These are phyloP conservation scores for Aspergillus bridgeri DNA, from an alignment of 495 filamentous ascomycete genomes.

Conservation along the genomic window DNA sequence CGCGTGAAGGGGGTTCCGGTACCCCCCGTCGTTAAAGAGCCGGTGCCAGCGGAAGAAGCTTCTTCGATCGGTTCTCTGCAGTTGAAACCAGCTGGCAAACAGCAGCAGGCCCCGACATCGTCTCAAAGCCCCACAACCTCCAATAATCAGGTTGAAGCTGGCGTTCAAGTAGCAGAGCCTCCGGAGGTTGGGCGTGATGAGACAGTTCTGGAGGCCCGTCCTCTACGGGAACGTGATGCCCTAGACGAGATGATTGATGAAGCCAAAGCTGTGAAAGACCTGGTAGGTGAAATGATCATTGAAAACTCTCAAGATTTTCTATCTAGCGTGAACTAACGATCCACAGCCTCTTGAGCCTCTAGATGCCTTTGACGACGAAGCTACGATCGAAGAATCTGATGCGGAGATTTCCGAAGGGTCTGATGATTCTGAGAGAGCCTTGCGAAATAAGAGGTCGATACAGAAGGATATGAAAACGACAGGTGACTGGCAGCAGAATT, in stretches of 20 bases:
- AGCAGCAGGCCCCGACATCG: constrained; percentile 16
- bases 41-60: constrained; percentile 1
- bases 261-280: constrained; percentile 48
- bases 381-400: constrained; percentile 18
- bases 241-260: constrained; percentile 59
- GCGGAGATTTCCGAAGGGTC: constrained; percentile 17
- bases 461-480: constrained; percentile 10
- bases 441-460: constrained; percentile 32
- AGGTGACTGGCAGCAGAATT: constrained; percentile 48
- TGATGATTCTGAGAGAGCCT: constrained; percentile 17
- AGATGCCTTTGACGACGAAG: constrained; percentile 27
- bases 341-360: constrained; percentile 41
- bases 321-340: background rate
- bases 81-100: constrained; percentile 27
- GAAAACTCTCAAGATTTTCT: too few relatives aligned
- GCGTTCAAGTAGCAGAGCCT: background rate
- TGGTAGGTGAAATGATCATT: constrained; percentile 41
- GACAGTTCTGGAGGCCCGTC: background rate
- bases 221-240: constrained; percentile 35
- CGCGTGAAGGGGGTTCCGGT: constrained; percentile 43
- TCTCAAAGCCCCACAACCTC: constrained; percentile 11
- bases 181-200: background rate
- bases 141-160: background rate
- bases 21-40: constrained; percentile 6
- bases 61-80: constrained; percentile 16